These are phyloP conservation scores for Licmophora abbreviata DNA, from an alignment of 108 stramenopile species.

Conservation along the genomic window DNA sequence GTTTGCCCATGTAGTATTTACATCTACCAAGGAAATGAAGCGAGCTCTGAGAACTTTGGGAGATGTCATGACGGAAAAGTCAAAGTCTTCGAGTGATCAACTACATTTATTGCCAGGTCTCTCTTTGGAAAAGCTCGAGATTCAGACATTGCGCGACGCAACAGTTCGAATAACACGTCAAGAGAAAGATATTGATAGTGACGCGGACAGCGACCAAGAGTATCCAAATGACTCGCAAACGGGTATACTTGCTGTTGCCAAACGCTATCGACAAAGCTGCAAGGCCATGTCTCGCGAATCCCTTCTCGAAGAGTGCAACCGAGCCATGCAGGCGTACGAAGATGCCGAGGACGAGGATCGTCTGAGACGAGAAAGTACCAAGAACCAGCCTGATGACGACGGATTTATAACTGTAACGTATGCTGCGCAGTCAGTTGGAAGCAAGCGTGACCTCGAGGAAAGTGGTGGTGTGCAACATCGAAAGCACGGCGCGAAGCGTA, in stretches of 20 bases:
- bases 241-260: conserved; percentile 45
- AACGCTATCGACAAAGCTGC: conserved; percentile 25
- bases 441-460: conserved; percentile 41
- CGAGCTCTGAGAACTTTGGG: conserved; percentile 33
- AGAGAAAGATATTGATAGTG: conserved; percentile 12
- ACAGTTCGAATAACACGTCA: conserved; percentile 10
- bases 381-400: conserved; percentile 66
- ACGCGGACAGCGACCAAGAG: conserved; percentile 18
- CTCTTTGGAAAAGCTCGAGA: conserved; percentile 28
- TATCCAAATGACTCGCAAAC: conserved; percentile 14
- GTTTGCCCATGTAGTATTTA: conserved; percentile 80
- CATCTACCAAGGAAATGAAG: conserved; percentile 56
- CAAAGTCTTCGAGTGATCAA: conserved; percentile 2
- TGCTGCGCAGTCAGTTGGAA: conserved; percentile 34
- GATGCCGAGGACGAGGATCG: conserved; percentile 54
- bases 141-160: conserved; percentile 42
- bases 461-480: conserved; percentile 13
- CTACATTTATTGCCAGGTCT: conserved; percentile 22
- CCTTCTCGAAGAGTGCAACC: conserved; percentile 65
- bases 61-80: conserved; percentile 29
- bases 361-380: conserved; percentile 21
- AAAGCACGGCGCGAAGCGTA: conserved; percentile 35
- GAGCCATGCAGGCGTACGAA: conserved; percentile 60
- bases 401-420: conserved; percentile 78
- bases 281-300: conserved; percentile 24